Conservation (phyloP, 805 yeast genomes). For the Myxozyma monticola region DNA sequence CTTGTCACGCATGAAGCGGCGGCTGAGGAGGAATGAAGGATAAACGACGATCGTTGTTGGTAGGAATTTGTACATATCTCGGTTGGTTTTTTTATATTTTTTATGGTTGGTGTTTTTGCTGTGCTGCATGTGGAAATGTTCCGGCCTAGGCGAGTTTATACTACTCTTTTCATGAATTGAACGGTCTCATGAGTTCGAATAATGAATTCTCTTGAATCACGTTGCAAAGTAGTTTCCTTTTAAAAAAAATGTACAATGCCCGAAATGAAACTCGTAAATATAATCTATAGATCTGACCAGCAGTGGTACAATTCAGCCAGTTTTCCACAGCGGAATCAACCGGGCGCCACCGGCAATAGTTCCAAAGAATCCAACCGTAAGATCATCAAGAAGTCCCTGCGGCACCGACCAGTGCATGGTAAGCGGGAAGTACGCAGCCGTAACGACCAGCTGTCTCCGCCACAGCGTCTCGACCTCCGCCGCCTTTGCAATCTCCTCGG, state of each 20-base stretch:
- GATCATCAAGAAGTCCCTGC: constrained; percentile 38
- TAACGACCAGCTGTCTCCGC: constrained; percentile 37
- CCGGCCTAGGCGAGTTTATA: no score
- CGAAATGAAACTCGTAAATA: no score
- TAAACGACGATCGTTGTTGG: no score
- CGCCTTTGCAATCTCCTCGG: neutral
- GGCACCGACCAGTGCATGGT: constrained; percentile 46
- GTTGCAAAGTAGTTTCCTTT: no score
- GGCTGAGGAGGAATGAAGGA: neutral
- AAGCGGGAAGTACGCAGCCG: constrained; percentile 45
- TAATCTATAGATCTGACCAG: no score
- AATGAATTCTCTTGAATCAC: no score
- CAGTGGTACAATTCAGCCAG: neutral
- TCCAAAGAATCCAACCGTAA: constrained; percentile 43
- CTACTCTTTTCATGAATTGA: no score
- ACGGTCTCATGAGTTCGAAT: no score
- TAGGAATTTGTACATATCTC: no score
- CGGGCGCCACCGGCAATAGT: constrained; percentile 38
- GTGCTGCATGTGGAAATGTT: neutral
- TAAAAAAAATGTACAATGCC: no score
- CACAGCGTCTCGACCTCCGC: constrained; percentile 18
- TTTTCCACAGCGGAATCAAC: constrained; percentile 30
- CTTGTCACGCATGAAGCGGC: neutral
- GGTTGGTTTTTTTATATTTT: neutral
- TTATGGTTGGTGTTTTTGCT: neutral